Base-by-base conservation (phyloP, 306 rosid species). In the Crataegus laevigata region DNA sequence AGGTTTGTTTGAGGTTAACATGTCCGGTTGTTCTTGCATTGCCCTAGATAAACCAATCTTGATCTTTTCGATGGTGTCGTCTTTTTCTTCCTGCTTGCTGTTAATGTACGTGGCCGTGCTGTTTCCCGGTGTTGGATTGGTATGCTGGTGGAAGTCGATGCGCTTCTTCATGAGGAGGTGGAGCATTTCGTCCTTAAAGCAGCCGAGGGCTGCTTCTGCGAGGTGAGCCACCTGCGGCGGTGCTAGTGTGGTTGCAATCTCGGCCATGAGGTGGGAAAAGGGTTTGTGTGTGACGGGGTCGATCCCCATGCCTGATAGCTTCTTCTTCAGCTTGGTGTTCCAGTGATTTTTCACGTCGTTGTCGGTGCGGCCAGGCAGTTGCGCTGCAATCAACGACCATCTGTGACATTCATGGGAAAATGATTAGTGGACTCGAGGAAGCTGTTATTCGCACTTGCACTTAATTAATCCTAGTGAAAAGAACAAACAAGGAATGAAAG, bases 261-360 rank as follows among this genome's bases (percentile, higher is more conserved):
- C 97, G 13, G 97, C 97, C 92, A 91, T 88, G 61, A 91, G 89
- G 75, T 89, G 93, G 47, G 97, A 91, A 69, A 91, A 86, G 43
- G 92, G 91, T 60, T 91, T 91, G 90, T 89, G 97, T 14, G 97
- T 91, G 36, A 91, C 91, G 0, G 94, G 94, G 66, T 91, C 97
- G 4, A 91, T 91, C 1, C 94, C 97, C 90, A 87, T 89, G 10
- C 94, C 89, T 1, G 94, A 84, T 8, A 89, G 91, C 71, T 89
- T 88, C 88, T 91, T 89, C 69, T 83, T 89, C 59, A 91, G 88
- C 85, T 91, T 91, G 54, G 94, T 89, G 72, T 89, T 91, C 96
- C 96, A 89, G 73, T 91, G 93, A 68, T 91, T 91, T 68, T 89
- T 91, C 38, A 91, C 96, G 13, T 89, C 96, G 52, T 91, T 91